A percentile compares a stretch with the other conserved stretches of the same genome.
Evolutionary conservation across 2,329 filamentous ascomycete genomes (phyloP).

Genomic region (Curvularia spicifera): DNA sequence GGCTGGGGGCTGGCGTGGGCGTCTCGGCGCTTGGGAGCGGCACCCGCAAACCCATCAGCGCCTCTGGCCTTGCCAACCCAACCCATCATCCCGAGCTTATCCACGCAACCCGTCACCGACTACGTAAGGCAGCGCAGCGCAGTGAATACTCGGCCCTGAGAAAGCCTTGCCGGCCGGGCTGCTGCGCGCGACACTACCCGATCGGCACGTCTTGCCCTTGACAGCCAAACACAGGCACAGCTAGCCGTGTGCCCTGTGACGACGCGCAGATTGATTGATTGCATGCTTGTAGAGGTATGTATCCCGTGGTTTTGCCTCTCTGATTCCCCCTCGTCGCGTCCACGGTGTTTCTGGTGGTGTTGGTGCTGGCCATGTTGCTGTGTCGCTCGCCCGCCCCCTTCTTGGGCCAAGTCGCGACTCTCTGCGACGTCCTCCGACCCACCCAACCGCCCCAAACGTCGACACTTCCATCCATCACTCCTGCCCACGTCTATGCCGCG

Average conservation of each 20-base stretch:
- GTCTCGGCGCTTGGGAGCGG: slow-evolving; percentile 30
- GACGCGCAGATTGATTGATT: slow-evolving; percentile 52
- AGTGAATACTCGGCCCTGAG: slow-evolving; percentile 39
- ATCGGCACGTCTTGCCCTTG: slow-evolving; percentile 46
- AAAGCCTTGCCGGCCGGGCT: slow-evolving; percentile 37
- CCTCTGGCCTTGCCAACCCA: slow-evolving; percentile 36
- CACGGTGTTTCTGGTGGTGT: slow-evolving; percentile 6
- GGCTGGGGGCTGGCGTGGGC: slow-evolving; percentile 6
- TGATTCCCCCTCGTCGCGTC: background rate
- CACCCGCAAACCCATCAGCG: slow-evolving; percentile 25
- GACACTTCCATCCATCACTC: slow-evolving; percentile 26
- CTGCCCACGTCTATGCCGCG: slow-evolving; percentile 32
- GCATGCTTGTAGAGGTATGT: slow-evolving; percentile 49
- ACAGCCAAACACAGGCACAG: slow-evolving; percentile 47
- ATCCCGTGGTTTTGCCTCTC: slow-evolving; percentile 27
- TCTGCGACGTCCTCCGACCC: slow-evolving; percentile 36
- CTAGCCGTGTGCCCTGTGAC: slow-evolving; percentile 47
- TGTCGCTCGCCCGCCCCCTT: slow-evolving; percentile 34
- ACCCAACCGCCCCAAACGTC: slow-evolving; percentile 7
- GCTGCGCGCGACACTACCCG: slow-evolving; percentile 34
- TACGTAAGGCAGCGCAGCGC: slow-evolving; percentile 25
- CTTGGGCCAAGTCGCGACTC: slow-evolving; percentile 29
- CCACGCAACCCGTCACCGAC: slow-evolving; percentile 42
- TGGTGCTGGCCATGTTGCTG: slow-evolving; percentile 19
- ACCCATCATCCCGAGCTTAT: slow-evolving; percentile 50